Base-by-base conservation (phyloP, 2,329 filamentous ascomycete genomes). In the Aspergillus fumigatiaffinis region DNA sequence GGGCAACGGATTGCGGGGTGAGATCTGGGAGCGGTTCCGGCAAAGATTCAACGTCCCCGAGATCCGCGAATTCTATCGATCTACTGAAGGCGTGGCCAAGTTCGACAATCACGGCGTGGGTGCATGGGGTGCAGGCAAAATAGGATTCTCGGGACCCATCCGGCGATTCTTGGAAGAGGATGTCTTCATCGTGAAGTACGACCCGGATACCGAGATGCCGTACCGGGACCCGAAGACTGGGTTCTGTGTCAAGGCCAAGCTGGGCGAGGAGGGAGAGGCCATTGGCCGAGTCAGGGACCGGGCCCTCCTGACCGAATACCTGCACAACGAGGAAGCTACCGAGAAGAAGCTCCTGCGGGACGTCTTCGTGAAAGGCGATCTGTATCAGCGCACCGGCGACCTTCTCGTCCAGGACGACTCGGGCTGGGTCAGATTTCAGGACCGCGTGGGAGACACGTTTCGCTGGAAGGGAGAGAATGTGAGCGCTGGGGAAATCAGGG, bases 1-100 rank as follows among this genome's bases (percentile, higher is more conserved):
- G n/a, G 80, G 80, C 0, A 82, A 82, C 52, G 80, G 80, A 0
- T 63, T 82, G 9, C 72, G 77, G 1, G 72, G 68, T 0, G 79
- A 81, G 53, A 78, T 81, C 47, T 81, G 79, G 79, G 73, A 78
- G 50, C 74, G 70, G 38, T 80, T 81, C 66, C 73, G 72, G 35
- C 60, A 71, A 21, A 69, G 77, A 2, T 80, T 79, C 60, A 69
- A 66, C 0, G 71, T 81, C 1, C 70, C 72, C 1, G 78, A 80
- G 62, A 75, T 81, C 44, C 71, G 77, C 7, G 79, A 81, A 57
- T 79, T 80, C 58, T 81, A 80, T 58, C 70, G 77, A 3, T 77
- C 76, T 3, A 81, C 78, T 0, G 79, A 81, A 55, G 79, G 78
- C 2, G 59, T 79, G 1, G 75, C 76, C 6, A 78, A 76, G 38